Percentiles rank a stretch among this genome's conserved stretches.
phyloP scores from a whole-genome alignment of 2,329 filamentous ascomycete genomes.

The Neurospora crassa region DNA sequence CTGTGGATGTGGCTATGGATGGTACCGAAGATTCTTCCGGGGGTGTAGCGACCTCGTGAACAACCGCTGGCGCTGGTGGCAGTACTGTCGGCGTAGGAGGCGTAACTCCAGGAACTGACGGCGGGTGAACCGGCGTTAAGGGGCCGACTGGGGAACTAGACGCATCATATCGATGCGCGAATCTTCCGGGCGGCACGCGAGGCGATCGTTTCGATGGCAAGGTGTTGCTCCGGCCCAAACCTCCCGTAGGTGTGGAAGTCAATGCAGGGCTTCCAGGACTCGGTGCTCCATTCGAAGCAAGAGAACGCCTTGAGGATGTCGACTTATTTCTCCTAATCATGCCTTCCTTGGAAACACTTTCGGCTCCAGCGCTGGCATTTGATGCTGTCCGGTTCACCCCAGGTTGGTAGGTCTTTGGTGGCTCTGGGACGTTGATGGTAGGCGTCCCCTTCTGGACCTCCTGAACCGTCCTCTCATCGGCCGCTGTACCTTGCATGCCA shows the following conservation, averaged over 20 bases:
- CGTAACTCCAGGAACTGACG: background rate
- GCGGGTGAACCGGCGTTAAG: constrained; percentile 24
- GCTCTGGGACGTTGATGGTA: constrained; percentile 36
- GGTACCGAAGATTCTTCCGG: constrained; percentile 18
- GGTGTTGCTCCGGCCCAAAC: constrained; percentile 68
- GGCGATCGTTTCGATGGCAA: constrained; percentile 86
- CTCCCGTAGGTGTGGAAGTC: constrained; percentile 44
- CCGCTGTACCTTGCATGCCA: constrained; percentile 96
- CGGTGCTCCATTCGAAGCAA: constrained; percentile 60
- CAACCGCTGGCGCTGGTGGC: constrained; percentile 31
- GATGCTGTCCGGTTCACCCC: constrained; percentile 68
- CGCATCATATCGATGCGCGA: constrained; percentile 33
- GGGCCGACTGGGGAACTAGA: constrained; percentile 23
- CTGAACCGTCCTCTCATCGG: constrained; percentile 67
- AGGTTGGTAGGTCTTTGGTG: constrained; percentile 43
- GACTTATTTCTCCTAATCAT: constrained; percentile 81
- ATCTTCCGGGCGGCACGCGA: constrained; percentile 56
- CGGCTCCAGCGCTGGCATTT: constrained; percentile 78
- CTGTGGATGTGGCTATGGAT: constrained; percentile 5
- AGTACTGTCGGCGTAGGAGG: constrained; percentile 36
- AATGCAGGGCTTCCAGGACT: constrained; percentile 57
- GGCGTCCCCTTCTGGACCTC: constrained; percentile 62
- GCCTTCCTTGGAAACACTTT: constrained; percentile 74
- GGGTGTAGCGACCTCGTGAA: constrained; percentile 27
- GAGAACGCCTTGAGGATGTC: constrained; percentile 80